Conservation (phyloP, 2,329 filamentous ascomycete genomes). For the Penicillium sp. region DNA sequence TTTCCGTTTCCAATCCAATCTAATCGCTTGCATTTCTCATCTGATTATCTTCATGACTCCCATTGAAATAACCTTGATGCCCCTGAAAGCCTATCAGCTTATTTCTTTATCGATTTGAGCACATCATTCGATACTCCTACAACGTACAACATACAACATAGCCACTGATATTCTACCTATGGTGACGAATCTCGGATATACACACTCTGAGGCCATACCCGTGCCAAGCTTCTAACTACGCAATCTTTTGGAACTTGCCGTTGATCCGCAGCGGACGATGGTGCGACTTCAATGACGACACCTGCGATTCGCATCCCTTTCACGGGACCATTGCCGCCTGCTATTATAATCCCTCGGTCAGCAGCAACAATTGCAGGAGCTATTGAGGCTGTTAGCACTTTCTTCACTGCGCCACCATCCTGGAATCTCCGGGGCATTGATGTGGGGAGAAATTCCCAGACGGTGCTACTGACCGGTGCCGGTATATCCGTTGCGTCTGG, state of each 20-base stretch:
- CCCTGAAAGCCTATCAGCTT: too few relatives aligned
- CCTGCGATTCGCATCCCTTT: slow-evolving; percentile 86
- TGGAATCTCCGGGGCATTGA: slow-evolving; percentile 46
- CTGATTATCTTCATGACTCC: not conserved
- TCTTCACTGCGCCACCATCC: slow-evolving; percentile 65
- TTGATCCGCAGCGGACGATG: slow-evolving; percentile 13
- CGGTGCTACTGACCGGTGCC: slow-evolving; percentile 73
- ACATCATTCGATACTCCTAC: not conserved
- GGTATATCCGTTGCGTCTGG: slow-evolving; percentile 93
- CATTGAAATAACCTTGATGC: too few relatives aligned
- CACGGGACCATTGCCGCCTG: slow-evolving; percentile 74
- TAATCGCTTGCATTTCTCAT: slow-evolving; percentile 1
- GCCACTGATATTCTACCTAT: not conserved
- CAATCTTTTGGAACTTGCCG: slow-evolving; percentile 8
- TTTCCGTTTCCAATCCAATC: slow-evolving; percentile 10
- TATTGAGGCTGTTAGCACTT: slow-evolving; percentile 71
- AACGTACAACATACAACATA: too few relatives aligned
- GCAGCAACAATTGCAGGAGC: slow-evolving; percentile 71
- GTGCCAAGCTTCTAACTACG: slow-evolving; percentile 9
- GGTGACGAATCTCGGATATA: not conserved
- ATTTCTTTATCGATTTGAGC: not conserved
- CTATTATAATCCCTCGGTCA: slow-evolving; percentile 69
- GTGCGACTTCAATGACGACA: slow-evolving; percentile 59
- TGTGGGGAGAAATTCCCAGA: slow-evolving; percentile 53
- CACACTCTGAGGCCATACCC: not conserved